phyloP scores from a whole-genome alignment of 163 green algal species.

The Coccomyxa subellipsoidea region DNA sequence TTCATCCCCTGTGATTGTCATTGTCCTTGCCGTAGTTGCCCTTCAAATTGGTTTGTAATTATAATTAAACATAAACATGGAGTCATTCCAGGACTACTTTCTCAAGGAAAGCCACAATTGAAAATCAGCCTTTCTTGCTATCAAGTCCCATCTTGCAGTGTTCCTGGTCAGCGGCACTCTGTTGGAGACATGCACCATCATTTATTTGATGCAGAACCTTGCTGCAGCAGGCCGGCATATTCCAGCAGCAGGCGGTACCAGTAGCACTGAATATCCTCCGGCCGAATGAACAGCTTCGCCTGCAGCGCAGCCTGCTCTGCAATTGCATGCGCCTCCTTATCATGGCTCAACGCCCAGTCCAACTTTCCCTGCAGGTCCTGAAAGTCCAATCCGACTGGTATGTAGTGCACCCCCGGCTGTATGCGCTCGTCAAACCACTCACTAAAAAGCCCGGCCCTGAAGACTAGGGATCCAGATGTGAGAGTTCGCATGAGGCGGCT shows the following conservation, averaged over 20 bases:
- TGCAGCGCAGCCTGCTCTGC: neutral
- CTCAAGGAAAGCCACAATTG: too few species aligned
- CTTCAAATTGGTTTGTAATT: too few species aligned
- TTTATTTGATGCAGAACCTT: too few species aligned
- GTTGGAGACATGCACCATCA: too few species aligned
- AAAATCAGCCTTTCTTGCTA: too few species aligned
- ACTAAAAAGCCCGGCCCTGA: constrained; percentile 12
- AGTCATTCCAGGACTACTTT: too few species aligned
- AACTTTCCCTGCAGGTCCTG: constrained; percentile 8
- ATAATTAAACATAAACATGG: too few species aligned
- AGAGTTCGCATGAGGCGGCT: constrained; percentile 9
- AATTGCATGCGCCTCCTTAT: constrained; percentile 10
- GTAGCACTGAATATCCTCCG: constrained; percentile 19
- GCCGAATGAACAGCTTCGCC: neutral
- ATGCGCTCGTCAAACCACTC: constrained; percentile 24
- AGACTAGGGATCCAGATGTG: neutral
- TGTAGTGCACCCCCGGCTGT: neutral
- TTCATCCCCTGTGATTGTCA: too few species aligned
- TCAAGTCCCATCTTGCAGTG: too few species aligned
- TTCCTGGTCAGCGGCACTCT: too few species aligned
- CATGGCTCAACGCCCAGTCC: constrained; percentile 10
- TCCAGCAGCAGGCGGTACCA: constrained; percentile 18
- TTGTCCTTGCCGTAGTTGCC: too few species aligned
- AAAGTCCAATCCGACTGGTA: constrained; percentile 14
- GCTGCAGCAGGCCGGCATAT: constrained; percentile 13